A percentile compares a stretch with the other conserved stretches of the same genome.
Evolutionary conservation across 352 stramenopile genomes (phyloP).

Genomic region (Phytophthora tubulina): DNA sequence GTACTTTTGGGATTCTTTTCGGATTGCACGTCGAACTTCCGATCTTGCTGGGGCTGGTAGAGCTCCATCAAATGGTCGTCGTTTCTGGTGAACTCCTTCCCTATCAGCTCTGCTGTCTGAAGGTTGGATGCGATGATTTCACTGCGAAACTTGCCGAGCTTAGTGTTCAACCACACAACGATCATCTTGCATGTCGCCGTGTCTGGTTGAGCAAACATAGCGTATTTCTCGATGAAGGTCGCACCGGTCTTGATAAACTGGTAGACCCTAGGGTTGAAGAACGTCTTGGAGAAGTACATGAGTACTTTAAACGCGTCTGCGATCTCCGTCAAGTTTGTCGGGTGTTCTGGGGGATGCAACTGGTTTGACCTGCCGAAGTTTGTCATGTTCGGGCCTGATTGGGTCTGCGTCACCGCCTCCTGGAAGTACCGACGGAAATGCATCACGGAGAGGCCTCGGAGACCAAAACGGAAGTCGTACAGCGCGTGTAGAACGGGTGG

Average conservation of each 20-base stretch:
- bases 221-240: slow-evolving; percentile 10
- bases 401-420: too few relatives aligned
- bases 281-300: too few relatives aligned
- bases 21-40: too few relatives aligned
- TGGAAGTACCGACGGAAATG: too few relatives aligned
- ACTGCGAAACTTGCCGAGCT: slow-evolving; percentile 19
- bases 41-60: neutral
- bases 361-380: slow-evolving; percentile 1
- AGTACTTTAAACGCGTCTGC: too few relatives aligned
- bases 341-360: too few relatives aligned
- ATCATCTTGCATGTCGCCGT: slow-evolving; percentile 8
- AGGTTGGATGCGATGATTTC: slow-evolving; percentile 1
- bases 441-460: too few relatives aligned
- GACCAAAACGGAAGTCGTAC: too few relatives aligned
- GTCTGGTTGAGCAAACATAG: neutral
- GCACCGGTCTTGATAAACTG: slow-evolving; percentile 4
- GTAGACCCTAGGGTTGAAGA: neutral
- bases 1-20: too few relatives aligned
- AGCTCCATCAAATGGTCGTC: slow-evolving; percentile 27
- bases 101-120: neutral
- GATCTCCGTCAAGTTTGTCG: too few relatives aligned
- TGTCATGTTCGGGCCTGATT: slow-evolving; percentile 14
- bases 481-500: too few relatives aligned
- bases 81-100: neutral
- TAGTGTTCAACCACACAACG: slow-evolving; percentile 20